Percentiles rank a stretch among this genome's conserved stretches.
Evolutionary conservation across 345 rosid genomes (phyloP).

Genomic region (Salix exigua): DNA sequence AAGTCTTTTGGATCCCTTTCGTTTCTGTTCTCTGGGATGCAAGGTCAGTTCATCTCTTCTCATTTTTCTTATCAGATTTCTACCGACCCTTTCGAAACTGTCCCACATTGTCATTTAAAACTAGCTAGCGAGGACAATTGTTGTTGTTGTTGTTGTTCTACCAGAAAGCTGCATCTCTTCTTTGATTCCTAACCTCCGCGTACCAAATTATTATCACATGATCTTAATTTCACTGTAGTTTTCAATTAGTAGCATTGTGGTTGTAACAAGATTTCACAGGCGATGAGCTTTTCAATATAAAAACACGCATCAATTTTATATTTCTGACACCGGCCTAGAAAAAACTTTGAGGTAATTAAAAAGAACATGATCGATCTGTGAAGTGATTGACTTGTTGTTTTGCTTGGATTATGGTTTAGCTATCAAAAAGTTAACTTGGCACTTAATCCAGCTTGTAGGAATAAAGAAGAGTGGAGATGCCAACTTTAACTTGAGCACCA

Average conservation of each 20-base stretch:
- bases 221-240: neutral
- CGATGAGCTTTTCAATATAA: neutral
- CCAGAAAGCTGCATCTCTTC: neutral
- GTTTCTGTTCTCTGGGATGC: slow-evolving; percentile 93
- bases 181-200: neutral
- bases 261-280: neutral
- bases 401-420: neutral
- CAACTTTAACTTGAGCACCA: slow-evolving; percentile 42
- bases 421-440: neutral
- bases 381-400: neutral
- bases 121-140: too few species aligned
- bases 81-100: neutral
- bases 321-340: too few species aligned
- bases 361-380: too few species aligned
- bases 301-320: too few species aligned
- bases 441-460: slow-evolving; percentile 56
- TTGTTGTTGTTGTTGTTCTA: neutral
- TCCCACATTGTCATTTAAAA: neutral
- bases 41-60: slow-evolving; percentile 41
- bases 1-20: slow-evolving; percentile 75
- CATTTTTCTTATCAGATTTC: neutral
- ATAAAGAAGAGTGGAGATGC: slow-evolving; percentile 59
- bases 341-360: too few species aligned
- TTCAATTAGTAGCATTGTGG: neutral
- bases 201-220: neutral